Evolutionary conservation across 2,329 filamentous ascomycete species (phyloP).

Genomic region (Calonectria naviculata): DNA sequence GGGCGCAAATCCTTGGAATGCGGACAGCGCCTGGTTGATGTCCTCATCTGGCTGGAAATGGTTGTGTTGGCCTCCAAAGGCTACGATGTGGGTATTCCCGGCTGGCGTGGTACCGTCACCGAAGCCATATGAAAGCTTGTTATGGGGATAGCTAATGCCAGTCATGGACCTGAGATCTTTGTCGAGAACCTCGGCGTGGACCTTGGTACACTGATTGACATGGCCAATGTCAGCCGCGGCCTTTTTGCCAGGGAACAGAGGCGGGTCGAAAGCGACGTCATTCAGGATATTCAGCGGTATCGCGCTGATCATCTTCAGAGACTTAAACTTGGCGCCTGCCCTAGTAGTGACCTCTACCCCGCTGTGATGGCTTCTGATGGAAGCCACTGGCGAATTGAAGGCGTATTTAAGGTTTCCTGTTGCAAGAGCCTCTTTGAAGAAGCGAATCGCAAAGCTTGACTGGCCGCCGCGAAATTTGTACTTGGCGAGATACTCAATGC

Average conservation of each 20-base stretch:
- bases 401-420: conserved; percentile 53
- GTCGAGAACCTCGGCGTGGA: conserved; percentile 56
- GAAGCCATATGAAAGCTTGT: conserved; percentile 54
- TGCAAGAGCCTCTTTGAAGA: conserved; percentile 55
- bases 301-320: conserved; percentile 50
- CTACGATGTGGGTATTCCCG: conserved; percentile 60
- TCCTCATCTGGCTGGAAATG: conserved; percentile 57
- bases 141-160: conserved; percentile 55
- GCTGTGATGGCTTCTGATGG: conserved; percentile 41
- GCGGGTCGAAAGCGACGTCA: conserved; percentile 53
- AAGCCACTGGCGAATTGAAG: conserved; percentile 51
- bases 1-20: conserved; percentile 46
- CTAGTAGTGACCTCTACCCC: conserved; percentile 48
- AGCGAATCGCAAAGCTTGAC: conserved; percentile 55
- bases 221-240: conserved; percentile 52
- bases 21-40: conserved; percentile 45
- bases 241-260: conserved; percentile 47
- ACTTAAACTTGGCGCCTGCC: conserved; percentile 43
- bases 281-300: conserved; percentile 58
- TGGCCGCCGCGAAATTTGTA: conserved; percentile 57
- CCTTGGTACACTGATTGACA: conserved; percentile 57
- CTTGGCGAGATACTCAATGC: conserved; percentile 51
- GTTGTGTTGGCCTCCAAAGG: conserved; percentile 55
- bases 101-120: conserved; percentile 57
- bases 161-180: conserved; percentile 55